A percentile compares a stretch with the other conserved stretches of the same genome.
phyloP scores from a whole-genome alignment of 345 rosid species.

The Pelargonium nanum region DNA sequence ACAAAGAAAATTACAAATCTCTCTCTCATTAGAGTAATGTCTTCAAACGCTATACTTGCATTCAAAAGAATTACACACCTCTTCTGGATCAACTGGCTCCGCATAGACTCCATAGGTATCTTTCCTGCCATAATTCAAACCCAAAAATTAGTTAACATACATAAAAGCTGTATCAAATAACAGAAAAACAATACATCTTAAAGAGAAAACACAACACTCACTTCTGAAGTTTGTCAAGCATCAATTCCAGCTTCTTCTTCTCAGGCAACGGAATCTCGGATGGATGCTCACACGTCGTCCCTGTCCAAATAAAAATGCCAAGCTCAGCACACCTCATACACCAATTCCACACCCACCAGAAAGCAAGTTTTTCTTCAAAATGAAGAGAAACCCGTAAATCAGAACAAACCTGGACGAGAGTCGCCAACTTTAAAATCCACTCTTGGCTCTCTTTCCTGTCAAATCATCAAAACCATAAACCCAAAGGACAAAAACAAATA shows the following conservation, averaged over 20 bases:
- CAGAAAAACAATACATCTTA: neutral
- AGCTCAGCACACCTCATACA: neutral
- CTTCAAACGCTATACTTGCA: neutral
- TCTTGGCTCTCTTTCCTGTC: constrained; percentile 49
- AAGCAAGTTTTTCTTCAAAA: neutral
- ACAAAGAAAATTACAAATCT: constrained; percentile 3
- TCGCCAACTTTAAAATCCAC: constrained; percentile 24
- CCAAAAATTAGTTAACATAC: constrained; percentile 17
- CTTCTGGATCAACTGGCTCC: constrained; percentile 91
- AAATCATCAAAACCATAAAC: constrained; percentile 14
- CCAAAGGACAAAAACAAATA: neutral
- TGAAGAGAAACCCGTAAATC: neutral
- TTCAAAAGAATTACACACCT: constrained; percentile 33
- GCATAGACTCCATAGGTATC: constrained; percentile 90
- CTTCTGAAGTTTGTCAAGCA: constrained; percentile 93
- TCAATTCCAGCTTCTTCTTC: constrained; percentile 63
- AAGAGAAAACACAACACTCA: constrained; percentile 18
- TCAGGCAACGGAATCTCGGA: constrained; percentile 54
- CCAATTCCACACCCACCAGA: too few species aligned
- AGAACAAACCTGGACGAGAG: constrained; percentile 39
- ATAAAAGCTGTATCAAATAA: neutral
- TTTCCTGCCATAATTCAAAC: constrained; percentile 53
- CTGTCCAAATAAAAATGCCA: constrained; percentile 26
- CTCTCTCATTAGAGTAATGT: neutral
- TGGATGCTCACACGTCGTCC: constrained; percentile 29